phyloP scores from a whole-genome alignment of 306 rosid genomes.

The Medicago lupulina region DNA sequence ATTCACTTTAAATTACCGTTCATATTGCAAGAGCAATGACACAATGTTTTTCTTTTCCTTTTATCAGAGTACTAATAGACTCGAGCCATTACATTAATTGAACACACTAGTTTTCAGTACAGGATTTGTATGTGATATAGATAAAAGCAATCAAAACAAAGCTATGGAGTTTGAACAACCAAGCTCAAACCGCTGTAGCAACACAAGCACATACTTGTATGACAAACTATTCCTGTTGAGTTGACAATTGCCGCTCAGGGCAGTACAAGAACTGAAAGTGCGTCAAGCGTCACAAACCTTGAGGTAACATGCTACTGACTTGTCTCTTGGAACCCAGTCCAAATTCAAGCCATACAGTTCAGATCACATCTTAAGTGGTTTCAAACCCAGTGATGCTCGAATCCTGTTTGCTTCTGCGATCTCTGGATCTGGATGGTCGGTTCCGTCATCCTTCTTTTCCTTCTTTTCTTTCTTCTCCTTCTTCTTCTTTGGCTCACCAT shows the following conservation, averaged over 20 bases:
- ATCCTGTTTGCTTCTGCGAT: conserved; percentile 83
- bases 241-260: background rate
- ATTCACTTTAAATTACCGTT: background rate
- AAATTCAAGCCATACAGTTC: background rate
- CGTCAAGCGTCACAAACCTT: conserved; percentile 20
- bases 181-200: conserved; percentile 19
- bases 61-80: background rate
- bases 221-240: conserved; percentile 29
- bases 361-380: conserved; percentile 63
- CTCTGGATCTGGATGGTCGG: conserved; percentile 86
- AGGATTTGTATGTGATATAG: background rate
- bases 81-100: background rate
- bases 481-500: conserved; percentile 80
- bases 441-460: conserved; percentile 79
- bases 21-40: background rate
- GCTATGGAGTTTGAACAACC: conserved; percentile 30
- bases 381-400: conserved; percentile 86
- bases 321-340: conserved; percentile 13
- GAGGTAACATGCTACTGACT: conserved; percentile 8
- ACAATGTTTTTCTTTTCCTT: background rate
- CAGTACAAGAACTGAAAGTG: background rate
- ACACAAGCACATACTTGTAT: background rate
- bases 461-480: conserved; percentile 77
- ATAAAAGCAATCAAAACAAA: background rate
- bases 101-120: background rate